These are phyloP conservation scores for Gracilaria caudata DNA, from an alignment of 23 red algal genomes.

Conservation along the genomic window DNA sequence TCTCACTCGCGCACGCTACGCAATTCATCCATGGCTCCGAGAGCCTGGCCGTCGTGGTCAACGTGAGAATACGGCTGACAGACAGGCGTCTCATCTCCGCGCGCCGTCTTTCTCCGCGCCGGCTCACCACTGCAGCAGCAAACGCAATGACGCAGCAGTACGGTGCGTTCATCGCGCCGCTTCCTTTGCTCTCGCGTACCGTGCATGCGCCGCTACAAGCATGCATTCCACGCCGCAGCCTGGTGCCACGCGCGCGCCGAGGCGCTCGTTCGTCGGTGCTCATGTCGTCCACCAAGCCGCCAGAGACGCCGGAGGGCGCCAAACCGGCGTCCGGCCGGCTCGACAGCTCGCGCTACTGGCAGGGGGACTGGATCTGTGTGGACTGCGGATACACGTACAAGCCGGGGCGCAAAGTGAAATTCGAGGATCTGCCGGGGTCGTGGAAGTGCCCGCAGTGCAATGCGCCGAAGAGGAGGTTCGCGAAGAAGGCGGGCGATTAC, in stretches of 20 bases:
- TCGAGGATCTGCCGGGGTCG: constrained; percentile 87
- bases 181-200: neutral
- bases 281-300: constrained; percentile 1
- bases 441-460: constrained; percentile 96
- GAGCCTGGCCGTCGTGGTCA: too few relatives aligned
- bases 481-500: constrained; percentile 87
- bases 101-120: neutral
- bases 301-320: neutral
- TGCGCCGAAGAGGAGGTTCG: constrained; percentile 91
- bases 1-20: neutral
- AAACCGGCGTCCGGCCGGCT: neutral
- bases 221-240: neutral
- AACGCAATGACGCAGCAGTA: neutral
- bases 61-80: neutral
- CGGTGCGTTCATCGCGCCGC: neutral
- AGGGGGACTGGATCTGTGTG: constrained; percentile 86
- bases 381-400: constrained; percentile 96
- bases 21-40: too few relatives aligned
- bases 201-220: neutral
- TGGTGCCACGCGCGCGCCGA: neutral
- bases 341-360: constrained; percentile 62
- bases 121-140: neutral
- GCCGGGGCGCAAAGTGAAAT: constrained; percentile 55
- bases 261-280: neutral
- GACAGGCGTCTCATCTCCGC: neutral